Percentiles rank a stretch among this genome's conserved stretches.
These are phyloP conservation scores for Parafenestella ontariensis DNA, from an alignment of 2,329 filamentous ascomycete species.

Conservation along the genomic window DNA sequence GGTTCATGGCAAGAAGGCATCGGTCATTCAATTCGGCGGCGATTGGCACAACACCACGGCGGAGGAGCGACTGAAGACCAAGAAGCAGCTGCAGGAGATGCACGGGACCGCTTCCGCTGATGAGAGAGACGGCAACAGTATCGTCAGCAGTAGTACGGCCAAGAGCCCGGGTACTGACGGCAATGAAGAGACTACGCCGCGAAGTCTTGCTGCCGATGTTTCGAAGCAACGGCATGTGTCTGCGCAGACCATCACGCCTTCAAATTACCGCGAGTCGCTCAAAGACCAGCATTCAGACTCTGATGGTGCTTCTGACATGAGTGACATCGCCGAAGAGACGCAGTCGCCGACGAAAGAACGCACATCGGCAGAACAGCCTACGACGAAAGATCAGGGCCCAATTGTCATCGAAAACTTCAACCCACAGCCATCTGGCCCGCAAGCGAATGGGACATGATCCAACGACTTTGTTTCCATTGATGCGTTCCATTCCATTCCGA, in stretches of 20 bases:
- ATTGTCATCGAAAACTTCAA: conserved; percentile 14
- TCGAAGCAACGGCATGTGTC: conserved; percentile 46
- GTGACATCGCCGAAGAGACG: conserved; percentile 43
- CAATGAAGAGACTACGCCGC: conserved; percentile 30
- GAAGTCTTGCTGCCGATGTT: conserved; percentile 32
- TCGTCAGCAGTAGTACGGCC: conserved; percentile 32
- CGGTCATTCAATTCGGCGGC: conserved; percentile 93
- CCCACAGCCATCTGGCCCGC: conserved; percentile 12
- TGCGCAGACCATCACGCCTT: conserved; percentile 44
- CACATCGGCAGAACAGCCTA: conserved; percentile 10
- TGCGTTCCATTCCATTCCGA: conserved; percentile 14
- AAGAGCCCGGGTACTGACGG: conserved; percentile 25
- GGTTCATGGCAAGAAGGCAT: conserved; percentile 96
- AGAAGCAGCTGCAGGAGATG: conserved; percentile 47
- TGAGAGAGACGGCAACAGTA: conserved; percentile 33
- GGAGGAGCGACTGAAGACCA: conserved; percentile 49
- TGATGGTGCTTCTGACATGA: conserved; percentile 40
- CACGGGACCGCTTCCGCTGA: conserved; percentile 34
- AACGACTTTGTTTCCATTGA: conserved; percentile 8
- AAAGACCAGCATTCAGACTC: conserved; percentile 31
- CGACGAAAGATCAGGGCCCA: conserved; percentile 23
- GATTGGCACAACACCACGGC: conserved; percentile 73
- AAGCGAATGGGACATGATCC: conserved; percentile 23
- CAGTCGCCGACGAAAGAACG: conserved; percentile 23
- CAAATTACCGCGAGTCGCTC: conserved; percentile 33